Percentiles rank a stretch among this genome's conserved stretches.
phyloP scores from a whole-genome alignment of 495 filamentous ascomycete species.

The Evernia prunastri region DNA sequence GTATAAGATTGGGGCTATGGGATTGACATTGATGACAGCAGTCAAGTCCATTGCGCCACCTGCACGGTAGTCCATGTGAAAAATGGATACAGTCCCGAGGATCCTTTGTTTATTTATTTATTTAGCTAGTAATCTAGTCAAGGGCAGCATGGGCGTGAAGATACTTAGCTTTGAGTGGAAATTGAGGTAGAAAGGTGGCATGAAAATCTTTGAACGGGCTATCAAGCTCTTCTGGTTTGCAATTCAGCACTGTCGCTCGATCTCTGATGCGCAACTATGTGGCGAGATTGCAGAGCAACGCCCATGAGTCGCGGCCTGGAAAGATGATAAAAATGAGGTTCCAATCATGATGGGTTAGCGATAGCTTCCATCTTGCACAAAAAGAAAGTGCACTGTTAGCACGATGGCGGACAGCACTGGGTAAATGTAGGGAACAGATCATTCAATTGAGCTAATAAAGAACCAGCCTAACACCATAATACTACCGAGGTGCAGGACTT shows the following conservation, averaged over 20 bases:
- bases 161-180: background rate
- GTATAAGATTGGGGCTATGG: background rate
- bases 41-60: background rate
- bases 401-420: background rate
- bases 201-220: background rate
- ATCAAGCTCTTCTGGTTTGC: background rate
- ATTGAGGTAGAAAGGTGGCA: background rate
- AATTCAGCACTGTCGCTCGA: background rate
- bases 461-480: background rate
- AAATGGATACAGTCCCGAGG: background rate
- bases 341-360: no score
- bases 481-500: background rate
- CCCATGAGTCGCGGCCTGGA: background rate
- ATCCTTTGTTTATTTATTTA: background rate
- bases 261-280: background rate
- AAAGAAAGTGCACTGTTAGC: background rate
- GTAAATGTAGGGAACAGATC: constrained; percentile 4
- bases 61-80: background rate
- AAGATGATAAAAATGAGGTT: background rate
- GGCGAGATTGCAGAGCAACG: background rate
- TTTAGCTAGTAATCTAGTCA: background rate
- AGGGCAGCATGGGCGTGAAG: background rate
- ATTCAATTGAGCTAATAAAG: constrained; percentile 15
- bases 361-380: background rate
- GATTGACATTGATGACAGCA: background rate